Conservation (phyloP, 2,329 filamentous ascomycete species). For the Exophiala sp. region DNA sequence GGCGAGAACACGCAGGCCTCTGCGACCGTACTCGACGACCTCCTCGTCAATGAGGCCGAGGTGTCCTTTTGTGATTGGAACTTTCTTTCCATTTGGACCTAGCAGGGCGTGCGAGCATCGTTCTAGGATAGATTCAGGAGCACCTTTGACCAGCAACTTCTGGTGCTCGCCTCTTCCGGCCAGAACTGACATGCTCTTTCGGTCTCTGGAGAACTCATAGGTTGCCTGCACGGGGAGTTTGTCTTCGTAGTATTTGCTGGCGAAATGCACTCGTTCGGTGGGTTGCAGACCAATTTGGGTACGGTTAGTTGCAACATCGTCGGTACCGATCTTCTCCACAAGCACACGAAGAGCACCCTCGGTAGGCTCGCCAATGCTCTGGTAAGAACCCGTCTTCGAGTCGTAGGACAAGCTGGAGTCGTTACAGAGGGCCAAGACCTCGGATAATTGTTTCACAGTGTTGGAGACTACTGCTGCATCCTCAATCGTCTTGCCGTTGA, state of each 20-base stretch:
- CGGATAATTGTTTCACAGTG: constrained; percentile 74
- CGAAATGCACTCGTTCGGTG: constrained; percentile 68
- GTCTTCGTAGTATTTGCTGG: constrained; percentile 80
- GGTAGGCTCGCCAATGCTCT: constrained; percentile 87
- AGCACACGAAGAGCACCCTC: constrained; percentile 89
- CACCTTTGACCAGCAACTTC: constrained; percentile 91
- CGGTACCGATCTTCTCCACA: constrained; percentile 90
- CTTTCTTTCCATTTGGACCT: constrained; percentile 73
- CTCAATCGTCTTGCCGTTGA: constrained; percentile 63
- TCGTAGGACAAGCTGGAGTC: constrained; percentile 82
- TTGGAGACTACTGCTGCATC: constrained; percentile 68
- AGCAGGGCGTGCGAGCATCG: constrained; percentile 80
- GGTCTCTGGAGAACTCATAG: constrained; percentile 94
- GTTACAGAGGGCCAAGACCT: constrained; percentile 76
- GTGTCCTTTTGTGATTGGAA: constrained; percentile 67
- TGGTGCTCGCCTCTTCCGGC: constrained; percentile 67
- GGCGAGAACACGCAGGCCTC: constrained; percentile 89
- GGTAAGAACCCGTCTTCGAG: constrained; percentile 67
- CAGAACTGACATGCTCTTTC: constrained; percentile 98
- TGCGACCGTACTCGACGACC: constrained; percentile 84
- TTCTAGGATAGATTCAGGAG: constrained; percentile 89
- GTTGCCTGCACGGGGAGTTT: constrained; percentile 73
- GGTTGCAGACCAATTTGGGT: constrained; percentile 47
- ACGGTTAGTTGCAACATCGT: constrained; percentile 59
- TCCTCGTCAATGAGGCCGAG: constrained; percentile 69